Evolutionary conservation across 306 rosid species (phyloP).

Genomic region (Macrotyloma uniflorum): DNA sequence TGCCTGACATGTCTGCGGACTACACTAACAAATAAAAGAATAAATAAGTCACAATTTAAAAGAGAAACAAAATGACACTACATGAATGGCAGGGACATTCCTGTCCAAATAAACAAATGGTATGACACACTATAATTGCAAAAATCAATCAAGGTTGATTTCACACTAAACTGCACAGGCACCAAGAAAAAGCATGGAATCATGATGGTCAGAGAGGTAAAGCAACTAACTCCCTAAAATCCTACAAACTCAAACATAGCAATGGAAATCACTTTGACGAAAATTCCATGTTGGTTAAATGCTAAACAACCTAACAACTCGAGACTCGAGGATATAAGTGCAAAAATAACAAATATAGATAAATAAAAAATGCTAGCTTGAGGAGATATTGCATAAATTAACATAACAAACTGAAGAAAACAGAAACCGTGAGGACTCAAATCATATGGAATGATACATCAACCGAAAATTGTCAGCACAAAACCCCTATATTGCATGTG

Average conservation of each 20-base stretch:
- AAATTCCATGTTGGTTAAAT: background rate
- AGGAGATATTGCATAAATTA: background rate
- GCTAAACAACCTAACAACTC: background rate
- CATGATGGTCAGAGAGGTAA: background rate
- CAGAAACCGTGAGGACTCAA: background rate
- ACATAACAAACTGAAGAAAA: background rate
- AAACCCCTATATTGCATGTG: background rate
- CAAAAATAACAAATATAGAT: conserved; percentile 1
- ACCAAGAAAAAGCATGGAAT: background rate
- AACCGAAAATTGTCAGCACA: background rate
- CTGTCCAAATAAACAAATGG: background rate
- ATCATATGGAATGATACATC: background rate
- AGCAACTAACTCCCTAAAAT: background rate
- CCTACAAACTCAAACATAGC: background rate
- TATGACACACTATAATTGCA: background rate
- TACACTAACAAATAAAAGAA: conserved; percentile 27
- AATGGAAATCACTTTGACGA: background rate
- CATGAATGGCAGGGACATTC: background rate
- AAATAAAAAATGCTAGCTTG: background rate
- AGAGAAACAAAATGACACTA: background rate
- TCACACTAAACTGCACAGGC: background rate
- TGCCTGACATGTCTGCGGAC: conserved; percentile 59
- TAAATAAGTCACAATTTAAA: conserved; percentile 5
- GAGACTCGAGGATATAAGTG: background rate
- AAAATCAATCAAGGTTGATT: background rate